Percentiles rank a stretch among this genome's conserved stretches.
phyloP scores from a whole-genome alignment of 352 stramenopile genomes.

The Elongisporangium senticosum region DNA sequence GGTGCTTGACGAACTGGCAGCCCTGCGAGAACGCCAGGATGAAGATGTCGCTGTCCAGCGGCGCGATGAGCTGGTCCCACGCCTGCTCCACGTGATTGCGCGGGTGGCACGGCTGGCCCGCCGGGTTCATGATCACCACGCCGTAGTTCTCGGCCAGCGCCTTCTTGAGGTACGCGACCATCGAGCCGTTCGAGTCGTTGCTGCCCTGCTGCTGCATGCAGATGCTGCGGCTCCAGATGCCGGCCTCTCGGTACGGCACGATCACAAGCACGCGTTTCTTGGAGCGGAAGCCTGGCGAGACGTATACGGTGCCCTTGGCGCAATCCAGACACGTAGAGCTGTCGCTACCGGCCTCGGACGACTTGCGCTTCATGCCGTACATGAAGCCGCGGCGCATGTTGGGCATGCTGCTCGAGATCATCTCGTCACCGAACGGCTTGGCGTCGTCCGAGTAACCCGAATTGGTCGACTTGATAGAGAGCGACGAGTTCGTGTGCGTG shows the following conservation, averaged over 20 bases:
- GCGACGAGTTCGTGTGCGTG: conserved; percentile 4
- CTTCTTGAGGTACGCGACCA: conserved; percentile 79
- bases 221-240: conserved; percentile 84
- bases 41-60: conserved; percentile 61
- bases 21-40: conserved; percentile 75
- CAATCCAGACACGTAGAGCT: conserved; percentile 42
- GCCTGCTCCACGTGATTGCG: conserved; percentile 67
- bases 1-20: conserved; percentile 72
- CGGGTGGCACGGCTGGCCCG: conserved; percentile 68
- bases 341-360: conserved; percentile 19
- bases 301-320: conserved; percentile 62
- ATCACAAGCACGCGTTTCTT: conserved; percentile 75
- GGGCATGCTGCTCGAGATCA: conserved; percentile 2
- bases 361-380: conserved; percentile 21
- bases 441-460: conserved; percentile 18
- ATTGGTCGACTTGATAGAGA: conserved; percentile 4
- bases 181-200: conserved; percentile 60
- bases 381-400: conserved; percentile 23
- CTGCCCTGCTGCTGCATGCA: conserved; percentile 63
- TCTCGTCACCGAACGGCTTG: conserved; percentile 6
- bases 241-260: conserved; percentile 76
- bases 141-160: conserved; percentile 77
- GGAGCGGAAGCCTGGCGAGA: conserved; percentile 49
- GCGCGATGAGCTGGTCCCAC: conserved; percentile 74
- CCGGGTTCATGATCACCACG: conserved; percentile 79